Conservation (phyloP, 306 rosid species). For the Casuarina glauca region DNA sequence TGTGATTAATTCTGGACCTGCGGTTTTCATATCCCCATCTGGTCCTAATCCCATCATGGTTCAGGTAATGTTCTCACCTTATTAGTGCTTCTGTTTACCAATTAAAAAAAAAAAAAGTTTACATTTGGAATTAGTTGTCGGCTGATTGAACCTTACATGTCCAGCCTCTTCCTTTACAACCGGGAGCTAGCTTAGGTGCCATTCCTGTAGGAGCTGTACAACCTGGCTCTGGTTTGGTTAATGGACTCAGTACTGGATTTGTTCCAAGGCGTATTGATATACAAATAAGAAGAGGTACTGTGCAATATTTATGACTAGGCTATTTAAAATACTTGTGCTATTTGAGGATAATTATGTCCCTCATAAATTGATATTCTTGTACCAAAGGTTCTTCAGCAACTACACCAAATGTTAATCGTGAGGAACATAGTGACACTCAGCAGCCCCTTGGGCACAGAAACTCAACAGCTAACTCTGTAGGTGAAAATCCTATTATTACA, state of each 20-base stretch:
- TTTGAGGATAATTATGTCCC: constrained; percentile 12
- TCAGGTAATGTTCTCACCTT: constrained; percentile 56
- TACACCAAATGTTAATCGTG: constrained; percentile 50
- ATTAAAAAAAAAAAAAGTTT: not conserved
- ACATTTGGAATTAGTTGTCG: constrained; percentile 26
- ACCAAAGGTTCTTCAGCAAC: constrained; percentile 63
- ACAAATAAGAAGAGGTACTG: constrained; percentile 88
- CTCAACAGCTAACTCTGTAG: constrained; percentile 38
- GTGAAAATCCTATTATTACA: constrained; percentile 59
- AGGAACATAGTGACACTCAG: constrained; percentile 57
- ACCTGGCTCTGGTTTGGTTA: constrained; percentile 62
- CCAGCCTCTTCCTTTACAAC: constrained; percentile 95
- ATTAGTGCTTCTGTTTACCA: constrained; percentile 20
- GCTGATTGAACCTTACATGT: constrained; percentile 48
- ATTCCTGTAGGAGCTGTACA: constrained; percentile 75
- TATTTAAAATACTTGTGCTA: constrained; percentile 14
- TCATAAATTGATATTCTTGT: constrained; percentile 22
- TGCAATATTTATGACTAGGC: constrained; percentile 7
- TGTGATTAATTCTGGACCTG: constrained; percentile 94
- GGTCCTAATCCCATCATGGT: constrained; percentile 98
- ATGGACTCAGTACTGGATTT: constrained; percentile 65
- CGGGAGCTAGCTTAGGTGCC: constrained; percentile 68
- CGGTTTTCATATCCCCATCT: constrained; percentile 86
- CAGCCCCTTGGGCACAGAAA: constrained; percentile 61
- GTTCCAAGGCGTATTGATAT: constrained; percentile 93